Percentiles rank a stretch among this genome's conserved stretches.
Evolutionary conservation across 2,329 filamentous ascomycete genomes (phyloP).

Genomic region (Paraconiothyrium brasiliense): DNA sequence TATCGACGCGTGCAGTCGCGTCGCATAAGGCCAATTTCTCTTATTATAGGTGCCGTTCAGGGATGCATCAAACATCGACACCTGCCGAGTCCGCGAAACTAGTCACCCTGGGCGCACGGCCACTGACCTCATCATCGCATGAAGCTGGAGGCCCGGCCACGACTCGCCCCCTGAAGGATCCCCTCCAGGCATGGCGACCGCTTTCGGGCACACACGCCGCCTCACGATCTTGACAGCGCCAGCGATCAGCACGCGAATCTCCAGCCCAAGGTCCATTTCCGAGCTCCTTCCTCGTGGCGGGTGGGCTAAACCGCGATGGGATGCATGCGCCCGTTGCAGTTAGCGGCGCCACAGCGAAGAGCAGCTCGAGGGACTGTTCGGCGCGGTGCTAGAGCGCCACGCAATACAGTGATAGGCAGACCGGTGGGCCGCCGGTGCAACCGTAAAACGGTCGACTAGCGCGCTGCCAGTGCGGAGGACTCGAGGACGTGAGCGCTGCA

Average conservation of each 20-base stretch:
- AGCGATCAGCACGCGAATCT: constrained; percentile 37
- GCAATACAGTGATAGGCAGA: constrained; percentile 25
- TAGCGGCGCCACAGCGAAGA: constrained; percentile 27
- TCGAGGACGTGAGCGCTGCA: constrained; percentile 27
- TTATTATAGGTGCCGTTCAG: constrained; percentile 28
- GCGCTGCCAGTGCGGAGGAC: constrained; percentile 22
- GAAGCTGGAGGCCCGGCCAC: not conserved
- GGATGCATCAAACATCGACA: constrained; percentile 27
- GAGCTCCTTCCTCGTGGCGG: constrained; percentile 26
- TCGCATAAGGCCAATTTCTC: constrained; percentile 42
- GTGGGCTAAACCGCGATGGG: constrained; percentile 2
- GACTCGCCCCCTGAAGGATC: constrained; percentile 23
- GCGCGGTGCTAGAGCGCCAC: constrained; percentile 25
- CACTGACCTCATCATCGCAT: constrained; percentile 26
- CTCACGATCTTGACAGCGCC: constrained; percentile 34
- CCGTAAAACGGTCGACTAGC: constrained; percentile 49
- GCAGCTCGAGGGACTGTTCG: constrained; percentile 35
- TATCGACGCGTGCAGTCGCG: constrained; percentile 13
- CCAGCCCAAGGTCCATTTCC: constrained; percentile 38
- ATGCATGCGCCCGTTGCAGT: constrained; percentile 38
- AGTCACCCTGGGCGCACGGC: constrained; percentile 21
- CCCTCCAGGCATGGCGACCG: constrained; percentile 17
- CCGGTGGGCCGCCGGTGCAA: constrained; percentile 42
- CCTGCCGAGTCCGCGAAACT: constrained; percentile 31
- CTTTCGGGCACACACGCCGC: constrained; percentile 33